Evolutionary conservation across 2,329 filamentous ascomycete species (phyloP).

Genomic region (Penicillium nordicum): DNA sequence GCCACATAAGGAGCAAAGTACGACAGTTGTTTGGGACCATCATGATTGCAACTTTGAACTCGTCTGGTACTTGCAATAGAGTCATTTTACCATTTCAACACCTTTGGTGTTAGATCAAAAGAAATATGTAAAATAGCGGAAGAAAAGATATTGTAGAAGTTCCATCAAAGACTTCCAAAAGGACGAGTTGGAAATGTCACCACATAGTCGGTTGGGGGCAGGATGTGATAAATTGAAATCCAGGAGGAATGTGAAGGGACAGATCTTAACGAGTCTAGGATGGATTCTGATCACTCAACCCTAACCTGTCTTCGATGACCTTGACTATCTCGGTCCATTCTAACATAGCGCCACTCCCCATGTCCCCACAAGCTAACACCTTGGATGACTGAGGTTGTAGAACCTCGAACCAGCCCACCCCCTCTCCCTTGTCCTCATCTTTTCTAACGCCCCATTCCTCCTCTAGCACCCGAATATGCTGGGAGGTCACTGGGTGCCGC

Average conservation of each 20-base stretch:
- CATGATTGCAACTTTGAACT: neutral
- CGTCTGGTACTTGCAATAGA: neutral
- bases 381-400: slow-evolving; percentile 65
- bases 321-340: slow-evolving; percentile 70
- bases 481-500: slow-evolving; percentile 71
- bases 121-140: neutral
- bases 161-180: neutral
- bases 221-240: neutral
- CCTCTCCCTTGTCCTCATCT: slow-evolving; percentile 28
- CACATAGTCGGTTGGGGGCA: too few species aligned
- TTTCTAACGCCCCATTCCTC: slow-evolving; percentile 64
- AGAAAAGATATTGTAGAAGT: neutral
- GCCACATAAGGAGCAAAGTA: neutral
- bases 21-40: neutral
- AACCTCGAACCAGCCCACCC: slow-evolving; percentile 63
- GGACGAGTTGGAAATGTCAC: neutral
- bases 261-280: neutral
- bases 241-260: neutral
- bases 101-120: neutral
- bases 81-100: neutral
- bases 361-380: slow-evolving; percentile 77
- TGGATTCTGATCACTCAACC: neutral
- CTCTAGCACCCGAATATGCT: slow-evolving; percentile 64
- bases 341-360: slow-evolving; percentile 75
- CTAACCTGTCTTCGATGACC: slow-evolving; percentile 51